These are phyloP conservation scores for Lichtheimia hyalospora DNA, from an alignment of 371 early-diverging fungal species.

Conservation along the genomic window DNA sequence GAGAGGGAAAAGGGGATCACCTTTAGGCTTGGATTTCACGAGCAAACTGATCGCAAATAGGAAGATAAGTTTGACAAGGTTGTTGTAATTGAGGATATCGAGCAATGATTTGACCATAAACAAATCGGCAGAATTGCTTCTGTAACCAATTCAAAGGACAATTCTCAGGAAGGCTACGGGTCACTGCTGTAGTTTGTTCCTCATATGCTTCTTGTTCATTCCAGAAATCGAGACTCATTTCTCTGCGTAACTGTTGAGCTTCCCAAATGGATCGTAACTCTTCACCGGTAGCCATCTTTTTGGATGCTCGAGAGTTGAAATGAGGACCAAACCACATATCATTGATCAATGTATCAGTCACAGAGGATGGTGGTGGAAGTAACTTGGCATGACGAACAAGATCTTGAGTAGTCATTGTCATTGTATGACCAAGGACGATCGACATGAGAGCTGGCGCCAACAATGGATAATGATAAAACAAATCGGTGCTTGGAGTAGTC, in stretches of 20 bases:
- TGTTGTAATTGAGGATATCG: constrained; percentile 31
- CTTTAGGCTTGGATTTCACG: constrained; percentile 8
- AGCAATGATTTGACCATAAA: constrained; percentile 29
- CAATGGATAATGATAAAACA: constrained; percentile 35
- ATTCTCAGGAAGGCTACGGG: constrained; percentile 1
- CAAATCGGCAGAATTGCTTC: constrained; percentile 32
- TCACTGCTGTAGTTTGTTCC: background rate
- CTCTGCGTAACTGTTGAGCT: constrained; percentile 4
- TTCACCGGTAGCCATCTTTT: constrained; percentile 6
- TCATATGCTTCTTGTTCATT: background rate
- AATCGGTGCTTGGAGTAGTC: constrained; percentile 3
- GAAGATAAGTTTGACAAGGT: constrained; percentile 26
- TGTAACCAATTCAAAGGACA: constrained; percentile 37
- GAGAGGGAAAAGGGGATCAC: background rate
- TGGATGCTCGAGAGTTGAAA: background rate
- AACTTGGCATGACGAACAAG: constrained; percentile 27
- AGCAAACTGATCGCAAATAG: constrained; percentile 35
- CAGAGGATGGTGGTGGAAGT: constrained; percentile 8
- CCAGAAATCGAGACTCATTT: constrained; percentile 4
- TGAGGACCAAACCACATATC: constrained; percentile 14
- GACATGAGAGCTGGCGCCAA: constrained; percentile 49
- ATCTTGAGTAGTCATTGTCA: constrained; percentile 42
- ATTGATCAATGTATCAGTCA: background rate
- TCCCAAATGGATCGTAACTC: constrained; percentile 17
- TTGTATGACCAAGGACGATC: constrained; percentile 41